Percentiles rank a stretch among this genome's conserved stretches.
Conservation (phyloP, 176 grass and related monocot genomes). For the Chloris gayana region DNA sequence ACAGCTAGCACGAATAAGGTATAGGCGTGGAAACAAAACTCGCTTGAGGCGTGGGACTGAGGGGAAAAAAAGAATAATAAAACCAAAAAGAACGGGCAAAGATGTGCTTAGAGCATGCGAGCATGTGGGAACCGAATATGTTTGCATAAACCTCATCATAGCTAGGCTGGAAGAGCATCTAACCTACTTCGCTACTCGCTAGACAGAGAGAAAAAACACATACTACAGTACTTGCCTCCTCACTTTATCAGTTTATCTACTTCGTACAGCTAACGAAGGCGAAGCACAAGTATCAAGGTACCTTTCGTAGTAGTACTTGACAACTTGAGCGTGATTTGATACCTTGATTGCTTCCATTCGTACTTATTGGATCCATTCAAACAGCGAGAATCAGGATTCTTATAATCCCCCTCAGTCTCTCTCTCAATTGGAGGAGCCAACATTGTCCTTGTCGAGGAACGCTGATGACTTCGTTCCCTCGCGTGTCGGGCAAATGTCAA, state of each 20-base stretch:
- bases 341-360: too few species aligned
- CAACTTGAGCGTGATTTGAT: too few species aligned
- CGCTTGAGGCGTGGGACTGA: too few species aligned
- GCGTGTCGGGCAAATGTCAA: too few species aligned
- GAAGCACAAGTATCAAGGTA: not conserved
- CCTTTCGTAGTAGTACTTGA: too few species aligned
- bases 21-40: too few species aligned
- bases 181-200: not conserved
- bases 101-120: not conserved
- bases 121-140: slow-evolving; percentile 15
- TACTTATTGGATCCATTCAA: too few species aligned
- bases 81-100: not conserved
- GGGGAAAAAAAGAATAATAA: not conserved
- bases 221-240: not conserved
- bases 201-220: not conserved
- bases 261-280: not conserved
- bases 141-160: not conserved
- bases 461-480: not conserved
- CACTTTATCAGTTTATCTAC: not conserved
- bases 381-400: too few species aligned
- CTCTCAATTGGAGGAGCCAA: too few species aligned
- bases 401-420: too few species aligned
- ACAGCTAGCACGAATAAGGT: too few species aligned
- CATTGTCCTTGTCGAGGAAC: too few species aligned
- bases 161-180: slow-evolving; percentile 35